phyloP scores from a whole-genome alignment of 441 rosid genomes.

The Gossypium lobatum region DNA sequence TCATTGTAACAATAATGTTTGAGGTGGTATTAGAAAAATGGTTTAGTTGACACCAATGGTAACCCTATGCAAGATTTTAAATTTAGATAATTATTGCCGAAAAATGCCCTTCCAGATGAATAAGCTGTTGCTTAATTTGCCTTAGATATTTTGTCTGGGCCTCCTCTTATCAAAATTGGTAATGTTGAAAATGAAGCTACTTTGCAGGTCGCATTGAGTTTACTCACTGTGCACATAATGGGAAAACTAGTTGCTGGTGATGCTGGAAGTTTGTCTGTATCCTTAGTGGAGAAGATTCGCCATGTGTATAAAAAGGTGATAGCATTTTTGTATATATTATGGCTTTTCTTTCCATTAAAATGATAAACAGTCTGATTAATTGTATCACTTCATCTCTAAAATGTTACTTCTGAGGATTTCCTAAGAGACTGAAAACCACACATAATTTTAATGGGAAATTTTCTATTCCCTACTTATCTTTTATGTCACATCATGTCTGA shows the following conservation, averaged over 20 bases:
- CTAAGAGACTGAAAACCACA: neutral
- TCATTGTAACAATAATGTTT: neutral
- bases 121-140: neutral
- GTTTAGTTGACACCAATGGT: constrained; percentile 1
- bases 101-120: neutral
- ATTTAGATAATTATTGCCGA: neutral
- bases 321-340: constrained; percentile 16
- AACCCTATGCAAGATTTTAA: neutral
- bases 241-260: constrained; percentile 52
- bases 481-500: constrained; percentile 13
- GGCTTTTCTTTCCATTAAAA: neutral
- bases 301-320: constrained; percentile 47
- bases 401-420: neutral
- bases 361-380: neutral
- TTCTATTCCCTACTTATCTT: neutral
- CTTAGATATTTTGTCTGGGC: neutral
- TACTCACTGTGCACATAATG: constrained; percentile 63
- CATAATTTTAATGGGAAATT: constrained; percentile 6
- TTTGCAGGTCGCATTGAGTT: constrained; percentile 67
- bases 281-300: constrained; percentile 55
- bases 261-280: constrained; percentile 60
- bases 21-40: neutral
- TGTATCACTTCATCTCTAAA: neutral
- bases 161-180: neutral
- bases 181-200: constrained; percentile 1